These are phyloP conservation scores for Hymenoscyphus albidus DNA, from an alignment of 2,329 filamentous ascomycete genomes.

Conservation along the genomic window DNA sequence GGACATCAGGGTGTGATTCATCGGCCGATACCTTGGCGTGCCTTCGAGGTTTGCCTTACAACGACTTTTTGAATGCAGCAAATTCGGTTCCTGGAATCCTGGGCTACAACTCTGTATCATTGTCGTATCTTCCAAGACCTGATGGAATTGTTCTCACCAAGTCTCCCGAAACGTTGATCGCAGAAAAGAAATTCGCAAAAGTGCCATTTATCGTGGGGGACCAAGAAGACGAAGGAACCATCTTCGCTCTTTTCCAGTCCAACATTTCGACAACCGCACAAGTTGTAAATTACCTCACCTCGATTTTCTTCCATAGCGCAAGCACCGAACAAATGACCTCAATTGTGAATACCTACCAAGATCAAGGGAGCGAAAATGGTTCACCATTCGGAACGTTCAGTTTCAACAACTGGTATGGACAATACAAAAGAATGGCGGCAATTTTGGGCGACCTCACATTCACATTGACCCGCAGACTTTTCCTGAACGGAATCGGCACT, in stretches of 20 bases:
- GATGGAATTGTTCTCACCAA: slow-evolving; percentile 59
- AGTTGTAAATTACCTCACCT: slow-evolving; percentile 58
- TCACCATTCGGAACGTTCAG: slow-evolving; percentile 68
- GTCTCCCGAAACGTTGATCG: slow-evolving; percentile 57
- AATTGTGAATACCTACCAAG: slow-evolving; percentile 61
- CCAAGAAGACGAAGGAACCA: slow-evolving; percentile 74
- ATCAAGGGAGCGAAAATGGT: slow-evolving; percentile 43
- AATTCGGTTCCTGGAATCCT: slow-evolving; percentile 68
- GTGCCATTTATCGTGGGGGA: slow-evolving; percentile 65
- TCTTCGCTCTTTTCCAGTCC: slow-evolving; percentile 66
- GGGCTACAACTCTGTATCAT: slow-evolving; percentile 62
- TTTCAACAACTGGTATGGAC: slow-evolving; percentile 69
- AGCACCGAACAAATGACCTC: slow-evolving; percentile 46
- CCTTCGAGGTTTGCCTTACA: slow-evolving; percentile 58
- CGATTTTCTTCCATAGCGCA: slow-evolving; percentile 57
- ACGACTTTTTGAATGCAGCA: slow-evolving; percentile 58
- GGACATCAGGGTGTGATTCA: slow-evolving; percentile 56
- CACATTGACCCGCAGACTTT: slow-evolving; percentile 64
- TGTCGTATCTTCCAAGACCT: slow-evolving; percentile 68
- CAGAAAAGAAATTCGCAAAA: slow-evolving; percentile 51
- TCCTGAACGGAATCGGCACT: slow-evolving; percentile 48
- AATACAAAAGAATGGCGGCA: slow-evolving; percentile 73
- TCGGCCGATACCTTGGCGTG: slow-evolving; percentile 58
- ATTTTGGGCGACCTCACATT: slow-evolving; percentile 74
- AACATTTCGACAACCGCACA: slow-evolving; percentile 61